Conservation (phyloP, 2,329 filamentous ascomycete species). For the Phialemonium atrogriseum region DNA sequence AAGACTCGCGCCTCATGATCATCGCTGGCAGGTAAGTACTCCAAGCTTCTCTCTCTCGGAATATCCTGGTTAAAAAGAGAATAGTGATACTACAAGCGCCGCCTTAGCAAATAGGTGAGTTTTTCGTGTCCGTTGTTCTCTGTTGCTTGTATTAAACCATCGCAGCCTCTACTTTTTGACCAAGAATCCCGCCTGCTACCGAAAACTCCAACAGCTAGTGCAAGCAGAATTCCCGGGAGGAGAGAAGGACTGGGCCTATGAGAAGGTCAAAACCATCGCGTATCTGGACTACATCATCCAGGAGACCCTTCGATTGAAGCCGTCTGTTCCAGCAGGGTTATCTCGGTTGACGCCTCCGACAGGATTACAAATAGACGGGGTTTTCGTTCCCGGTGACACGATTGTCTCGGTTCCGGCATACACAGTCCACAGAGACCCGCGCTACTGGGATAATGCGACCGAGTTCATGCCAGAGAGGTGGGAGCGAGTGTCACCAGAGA, state of each 20-base stretch:
- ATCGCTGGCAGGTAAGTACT: slow-evolving; percentile 30
- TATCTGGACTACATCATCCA: too few relatives aligned
- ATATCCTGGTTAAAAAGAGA: neutral
- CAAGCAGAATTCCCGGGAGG: slow-evolving; percentile 20
- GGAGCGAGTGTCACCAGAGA: slow-evolving; percentile 6
- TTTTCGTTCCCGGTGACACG: slow-evolving; percentile 6
- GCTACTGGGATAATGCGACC: slow-evolving; percentile 8
- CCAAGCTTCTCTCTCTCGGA: neutral
- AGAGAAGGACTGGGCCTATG: slow-evolving; percentile 19
- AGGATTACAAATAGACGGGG: slow-evolving; percentile 6
- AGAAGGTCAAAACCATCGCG: too few relatives aligned
- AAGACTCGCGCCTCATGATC: slow-evolving; percentile 18
- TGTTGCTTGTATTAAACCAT: slow-evolving; percentile 17
- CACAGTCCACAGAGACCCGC: slow-evolving; percentile 10
- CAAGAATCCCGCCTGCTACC: slow-evolving; percentile 6
- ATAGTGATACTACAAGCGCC: neutral
- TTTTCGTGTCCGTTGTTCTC: too few relatives aligned
- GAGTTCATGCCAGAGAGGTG: slow-evolving; percentile 12
- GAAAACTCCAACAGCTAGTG: slow-evolving; percentile 7
- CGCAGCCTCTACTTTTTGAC: slow-evolving; percentile 27
- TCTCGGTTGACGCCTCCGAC: slow-evolving; percentile 23
- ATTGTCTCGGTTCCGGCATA: slow-evolving; percentile 5
- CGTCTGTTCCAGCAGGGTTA: slow-evolving; percentile 26
- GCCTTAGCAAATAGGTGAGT: slow-evolving; percentile 22
- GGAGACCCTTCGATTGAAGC: too few relatives aligned